Evolutionary conservation across 495 filamentous ascomycete species (phyloP), one percentile per base, ranked within the genome.

Genomic region (Clohesyomyces aquaticus): DNA sequence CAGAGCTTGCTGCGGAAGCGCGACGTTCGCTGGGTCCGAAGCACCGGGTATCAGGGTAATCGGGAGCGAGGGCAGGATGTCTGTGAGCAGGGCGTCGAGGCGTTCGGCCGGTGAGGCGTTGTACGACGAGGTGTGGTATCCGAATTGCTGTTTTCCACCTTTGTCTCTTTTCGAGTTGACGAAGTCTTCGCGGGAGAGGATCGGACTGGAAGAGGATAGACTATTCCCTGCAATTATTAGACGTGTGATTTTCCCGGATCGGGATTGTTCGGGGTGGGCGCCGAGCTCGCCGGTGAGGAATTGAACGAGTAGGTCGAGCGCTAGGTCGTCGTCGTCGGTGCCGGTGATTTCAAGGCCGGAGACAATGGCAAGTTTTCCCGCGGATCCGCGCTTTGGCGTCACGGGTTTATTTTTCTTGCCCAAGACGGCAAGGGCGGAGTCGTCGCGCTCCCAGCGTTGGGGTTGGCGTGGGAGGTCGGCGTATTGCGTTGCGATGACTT

Each of bases 221-320:
- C 92, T 96, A 74, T 96, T 93, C 16, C 94, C 94, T 4, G 91
- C 93, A 63, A 99, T 90, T 59, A 99, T 85, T 16, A 99, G 81
- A 10, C 91, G 86, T 29, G 86, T 88, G 64, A 99, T 94, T 19
- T 83, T 81, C 0, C 87, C 80, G 1, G 89, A 77, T 1, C 83
- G 79, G 45, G 79, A 73, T 64, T 89, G 87, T 0, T 78, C 76
- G 3, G 69, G 63, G 0, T 80, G 78, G 26, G 86, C 85, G 8
- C 85, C 74, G 1, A 87, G 81, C 71, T 97, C 95, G 28, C 95
- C 95, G 11, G 95, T 81, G 0, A 99, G 83, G 74, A 87, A 98
- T 72, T 98, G 93, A 35, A 86, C 80, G 25, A 99, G 78, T 3
- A 99, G 82, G 60, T 90, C 88, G 21, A 92, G 78, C 19, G 87